Evolutionary conservation across 495 filamentous ascomycete species (phyloP).

Genomic region (Neurospora sp.): DNA sequence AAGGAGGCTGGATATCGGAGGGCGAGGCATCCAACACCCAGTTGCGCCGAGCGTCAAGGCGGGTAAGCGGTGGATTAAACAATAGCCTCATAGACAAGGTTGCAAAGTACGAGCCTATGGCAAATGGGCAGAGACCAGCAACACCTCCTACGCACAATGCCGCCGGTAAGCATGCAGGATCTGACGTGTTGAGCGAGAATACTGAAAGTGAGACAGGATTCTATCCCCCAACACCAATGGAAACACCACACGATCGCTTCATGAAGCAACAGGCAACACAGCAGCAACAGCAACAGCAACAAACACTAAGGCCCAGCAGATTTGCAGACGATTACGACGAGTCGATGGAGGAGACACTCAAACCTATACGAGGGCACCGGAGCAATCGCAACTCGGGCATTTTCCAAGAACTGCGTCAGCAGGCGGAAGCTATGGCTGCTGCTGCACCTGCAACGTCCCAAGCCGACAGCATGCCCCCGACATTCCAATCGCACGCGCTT

Average conservation of each 20-base stretch:
- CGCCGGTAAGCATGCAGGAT: constrained; percentile 34
- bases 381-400: constrained; percentile 25
- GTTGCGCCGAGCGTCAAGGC: constrained; percentile 26
- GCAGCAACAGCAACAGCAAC: constrained; percentile 14
- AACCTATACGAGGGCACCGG: constrained; percentile 29
- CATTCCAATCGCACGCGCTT: constrained; percentile 22
- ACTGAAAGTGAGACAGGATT: constrained; percentile 25
- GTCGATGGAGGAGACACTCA: constrained; percentile 50
- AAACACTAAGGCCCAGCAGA: constrained; percentile 21
- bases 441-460: constrained; percentile 22
- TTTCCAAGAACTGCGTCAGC: constrained; percentile 37
- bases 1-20: constrained; percentile 36
- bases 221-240: constrained; percentile 38
- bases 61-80: constrained; percentile 28
- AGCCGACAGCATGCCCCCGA: constrained; percentile 34
- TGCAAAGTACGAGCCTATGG: constrained; percentile 39
- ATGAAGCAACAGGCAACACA: constrained; percentile 22
- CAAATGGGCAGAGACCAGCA: constrained; percentile 35
- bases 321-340: constrained; percentile 43
- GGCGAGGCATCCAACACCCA: constrained; percentile 27
- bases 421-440: constrained; percentile 24
- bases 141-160: constrained; percentile 49
- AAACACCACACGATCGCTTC: constrained; percentile 32
- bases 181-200: not conserved
- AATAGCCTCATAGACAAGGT: constrained; percentile 44